Base-by-base conservation (phyloP, 2,329 filamentous ascomycete species). In the Fusarium haematococcum region DNA sequence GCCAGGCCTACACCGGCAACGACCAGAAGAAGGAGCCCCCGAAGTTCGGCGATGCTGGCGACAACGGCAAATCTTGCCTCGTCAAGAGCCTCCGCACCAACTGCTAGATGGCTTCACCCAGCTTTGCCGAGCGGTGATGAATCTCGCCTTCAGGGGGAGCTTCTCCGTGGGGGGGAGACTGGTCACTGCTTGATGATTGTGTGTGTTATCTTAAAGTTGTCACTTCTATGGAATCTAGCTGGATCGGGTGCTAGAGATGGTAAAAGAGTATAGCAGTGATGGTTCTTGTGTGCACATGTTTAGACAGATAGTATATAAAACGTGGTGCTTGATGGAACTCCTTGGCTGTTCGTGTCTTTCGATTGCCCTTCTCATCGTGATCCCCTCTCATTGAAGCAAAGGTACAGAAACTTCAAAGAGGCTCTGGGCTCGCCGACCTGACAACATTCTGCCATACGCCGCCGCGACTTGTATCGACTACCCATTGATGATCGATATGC, bases 51-150 rank as follows among this genome's bases (percentile, higher is more conserved):
- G 6, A 9, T 1, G 13, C 37, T 16, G 63, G 54, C 14, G 50
- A 56, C 54, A 56, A 65, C 32, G 63, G 63, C 37, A 65, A 45
- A 30, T 65, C 41, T 27, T 65, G 54, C 52, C 27, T 56, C 35
- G 63, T 65, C 37, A 30, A 30, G 27, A 56, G 52, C 54, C 35
- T 58, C 54, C 23, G 23, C 5, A 41, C 54, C 35, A 58, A 39
- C 54, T 58, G 54, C 54, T 58, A 58, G 45, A 58, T n/a, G 48
- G 48, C 11, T 52, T 52, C 48, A 4, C 48, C 16, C 11, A 13
- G 30, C 10, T 52, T 14, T 52, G 6, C 7, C 11, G 11, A 11
- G 27, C 1, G 4, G 48, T 14, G 48, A 20, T 52, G 11, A 32
- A 4, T 52, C 48, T 32, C 27, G 10, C 6, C 27, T 32, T 9